A percentile compares a stretch with the other conserved stretches of the same genome.
Evolutionary conservation across 2,329 filamentous ascomycete species (phyloP).

Genomic region (Alternaria panax): DNA sequence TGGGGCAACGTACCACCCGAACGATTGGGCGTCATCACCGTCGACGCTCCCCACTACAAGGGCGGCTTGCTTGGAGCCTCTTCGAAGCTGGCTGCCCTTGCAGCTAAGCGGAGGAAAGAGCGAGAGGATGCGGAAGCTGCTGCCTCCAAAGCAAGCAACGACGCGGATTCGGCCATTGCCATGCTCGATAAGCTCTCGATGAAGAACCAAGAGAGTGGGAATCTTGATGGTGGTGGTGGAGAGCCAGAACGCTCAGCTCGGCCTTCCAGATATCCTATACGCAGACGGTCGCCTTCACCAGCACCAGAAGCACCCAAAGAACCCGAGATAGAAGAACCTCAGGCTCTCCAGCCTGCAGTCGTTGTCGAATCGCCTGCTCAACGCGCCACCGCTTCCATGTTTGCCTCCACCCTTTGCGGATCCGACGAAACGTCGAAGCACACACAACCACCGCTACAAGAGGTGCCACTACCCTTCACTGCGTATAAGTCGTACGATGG

Average conservation of each 20-base stretch:
- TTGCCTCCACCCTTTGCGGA: slow-evolving; percentile 60
- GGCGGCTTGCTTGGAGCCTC: slow-evolving; percentile 82
- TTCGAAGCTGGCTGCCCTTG: slow-evolving; percentile 87
- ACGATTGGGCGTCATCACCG: slow-evolving; percentile 68
- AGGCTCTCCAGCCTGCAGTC: slow-evolving; percentile 29
- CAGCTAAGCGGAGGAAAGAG: slow-evolving; percentile 85
- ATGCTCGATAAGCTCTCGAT: slow-evolving; percentile 55
- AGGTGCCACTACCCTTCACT: slow-evolving; percentile 52
- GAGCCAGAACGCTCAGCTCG: slow-evolving; percentile 17
- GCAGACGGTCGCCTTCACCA: slow-evolving; percentile 43
- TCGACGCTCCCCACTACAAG: slow-evolving; percentile 65
- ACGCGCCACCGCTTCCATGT: slow-evolving; percentile 58
- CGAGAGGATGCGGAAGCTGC: slow-evolving; percentile 65
- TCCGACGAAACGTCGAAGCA: slow-evolving; percentile 10
- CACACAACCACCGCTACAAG: slow-evolving; percentile 1
- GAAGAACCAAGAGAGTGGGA: slow-evolving; percentile 27
- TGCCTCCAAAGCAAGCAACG: slow-evolving; percentile 19
- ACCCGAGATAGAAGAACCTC: slow-evolving; percentile 18
- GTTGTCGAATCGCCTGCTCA: slow-evolving; percentile 46
- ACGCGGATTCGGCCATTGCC: slow-evolving; percentile 49
- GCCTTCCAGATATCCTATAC: slow-evolving; percentile 32
- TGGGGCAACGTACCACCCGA: slow-evolving; percentile 78
- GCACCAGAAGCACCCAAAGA: slow-evolving; percentile 23
- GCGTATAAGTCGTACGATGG: slow-evolving; percentile 50
- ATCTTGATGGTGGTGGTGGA: background rate